phyloP scores from a whole-genome alignment of 2,329 filamentous ascomycete genomes.

The Talaromyces sp. region DNA sequence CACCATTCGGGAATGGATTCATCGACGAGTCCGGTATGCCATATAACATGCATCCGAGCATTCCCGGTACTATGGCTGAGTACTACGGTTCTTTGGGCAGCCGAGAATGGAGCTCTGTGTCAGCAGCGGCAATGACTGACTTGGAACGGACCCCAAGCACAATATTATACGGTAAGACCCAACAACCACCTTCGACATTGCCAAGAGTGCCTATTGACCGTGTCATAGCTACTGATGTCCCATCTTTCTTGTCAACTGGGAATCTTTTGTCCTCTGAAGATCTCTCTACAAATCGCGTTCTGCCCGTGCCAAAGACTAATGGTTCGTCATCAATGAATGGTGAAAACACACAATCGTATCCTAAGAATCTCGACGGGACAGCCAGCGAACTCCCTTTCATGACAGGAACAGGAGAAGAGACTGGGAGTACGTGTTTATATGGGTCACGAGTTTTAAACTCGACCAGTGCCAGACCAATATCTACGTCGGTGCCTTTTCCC shows the following conservation, averaged over 20 bases:
- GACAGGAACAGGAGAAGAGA: neutral
- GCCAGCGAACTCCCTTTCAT: neutral
- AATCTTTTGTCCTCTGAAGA: constrained; percentile 26
- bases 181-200: constrained; percentile 20
- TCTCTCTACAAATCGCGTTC: constrained; percentile 30
- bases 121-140: constrained; percentile 16
- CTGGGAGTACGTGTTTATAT: neutral
- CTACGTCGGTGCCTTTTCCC: neutral
- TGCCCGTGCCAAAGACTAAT: constrained; percentile 35
- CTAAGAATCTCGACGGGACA: neutral
- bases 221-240: constrained; percentile 26
- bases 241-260: constrained; percentile 26
- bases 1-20: constrained; percentile 27
- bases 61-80: constrained; percentile 29
- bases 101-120: constrained; percentile 29
- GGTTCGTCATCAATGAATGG: constrained; percentile 20
- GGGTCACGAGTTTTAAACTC: neutral
- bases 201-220: constrained; percentile 25
- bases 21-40: constrained; percentile 31
- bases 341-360: constrained; percentile 18
- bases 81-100: constrained; percentile 28
- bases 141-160: constrained; percentile 23
- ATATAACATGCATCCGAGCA: constrained; percentile 30
- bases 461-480: neutral
- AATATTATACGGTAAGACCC: constrained; percentile 27